phyloP scores from a whole-genome alignment of 306 rosid species.

The Senna siamea region DNA sequence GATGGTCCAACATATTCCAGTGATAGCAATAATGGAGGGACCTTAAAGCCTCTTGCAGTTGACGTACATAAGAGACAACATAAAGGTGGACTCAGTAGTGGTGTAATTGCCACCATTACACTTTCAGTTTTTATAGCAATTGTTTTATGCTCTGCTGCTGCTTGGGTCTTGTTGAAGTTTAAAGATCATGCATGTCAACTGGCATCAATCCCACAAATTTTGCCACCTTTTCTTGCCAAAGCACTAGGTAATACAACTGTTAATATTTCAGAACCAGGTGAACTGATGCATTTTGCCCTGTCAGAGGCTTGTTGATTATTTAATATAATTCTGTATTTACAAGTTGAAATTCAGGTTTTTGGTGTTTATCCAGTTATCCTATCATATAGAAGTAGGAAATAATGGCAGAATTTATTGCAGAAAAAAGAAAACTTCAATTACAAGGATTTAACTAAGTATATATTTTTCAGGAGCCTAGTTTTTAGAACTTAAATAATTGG shows the following conservation, averaged over 20 bases:
- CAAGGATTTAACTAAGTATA: neutral
- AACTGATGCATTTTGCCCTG: constrained; percentile 14
- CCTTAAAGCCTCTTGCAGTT: constrained; percentile 87
- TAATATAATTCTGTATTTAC: neutral
- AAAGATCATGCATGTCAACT: constrained; percentile 50
- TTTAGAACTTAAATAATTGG: constrained; percentile 16
- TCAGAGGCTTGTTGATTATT: constrained; percentile 13
- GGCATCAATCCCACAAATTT: constrained; percentile 48
- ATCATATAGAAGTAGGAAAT: neutral
- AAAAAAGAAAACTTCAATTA: constrained; percentile 11
- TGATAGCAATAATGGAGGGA: constrained; percentile 56
- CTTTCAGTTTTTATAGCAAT: constrained; percentile 63
- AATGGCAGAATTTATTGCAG: too few relatives aligned
- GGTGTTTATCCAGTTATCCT: constrained; percentile 4
- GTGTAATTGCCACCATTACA: constrained; percentile 61
- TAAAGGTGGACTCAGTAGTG: constrained; percentile 60
- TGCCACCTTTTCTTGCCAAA: constrained; percentile 50
- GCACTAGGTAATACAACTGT: constrained; percentile 61
- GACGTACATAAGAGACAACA: constrained; percentile 62
- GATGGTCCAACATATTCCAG: constrained; percentile 72
- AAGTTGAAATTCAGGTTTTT: neutral
- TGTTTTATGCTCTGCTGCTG: constrained; percentile 58
- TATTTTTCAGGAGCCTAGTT: constrained; percentile 7
- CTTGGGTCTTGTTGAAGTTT: constrained; percentile 58
- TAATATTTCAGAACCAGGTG: constrained; percentile 23